Evolutionary conservation across 2,329 filamentous ascomycete species (phyloP), one percentile per base, ranked within the genome.

Genomic region (Exophiala spinifera): DNA sequence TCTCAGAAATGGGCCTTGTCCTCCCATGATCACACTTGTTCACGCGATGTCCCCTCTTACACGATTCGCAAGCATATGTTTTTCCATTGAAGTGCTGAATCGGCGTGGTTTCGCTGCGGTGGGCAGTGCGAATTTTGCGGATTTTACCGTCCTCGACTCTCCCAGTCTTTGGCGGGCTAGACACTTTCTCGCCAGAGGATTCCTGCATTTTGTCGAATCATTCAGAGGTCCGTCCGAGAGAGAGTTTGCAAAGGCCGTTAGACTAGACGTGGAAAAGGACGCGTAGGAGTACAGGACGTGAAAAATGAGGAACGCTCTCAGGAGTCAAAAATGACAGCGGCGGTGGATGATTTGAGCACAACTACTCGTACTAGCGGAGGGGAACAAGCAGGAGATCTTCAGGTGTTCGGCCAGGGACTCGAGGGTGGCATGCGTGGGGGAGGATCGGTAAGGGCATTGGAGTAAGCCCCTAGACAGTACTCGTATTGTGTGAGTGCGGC

Each of bases 11-110:
- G 1, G 57, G 61, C 46, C 57, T 59, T 13, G 53, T 55, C 17
- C 52, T 59, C 4, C 58, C 60, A 59, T 65, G 61, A 45, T 63
- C 57, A 46, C 63, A 65, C 31, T 56, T 58, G 21, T 61, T 49
- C 11, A 63, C 61, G 49, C 63, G 57, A 49, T 65, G 63, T 33
- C 63, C 63, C 39, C 52, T 57, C 37, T 61, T 61, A 44, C 63
- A 65, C 4, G 61, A 59, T 21, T 61, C 57, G 45, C 63, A 65
- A 19, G 63, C 54, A 42, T 63, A 64, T 5, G 56, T 62, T 43
- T 63, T 62, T 19, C 60, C 61, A 42, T 63, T 58, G 48, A 63
- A 54, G 42, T 63, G 56, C 43, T 62, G 60, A 25, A 56, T 55
- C n/a, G 57, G 52, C 1, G 56, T 49, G 34, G 46, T 51, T 20